Evolutionary conservation across 768 basidiomycete species (phyloP).

Genomic region (Phylloporus scabripes): DNA sequence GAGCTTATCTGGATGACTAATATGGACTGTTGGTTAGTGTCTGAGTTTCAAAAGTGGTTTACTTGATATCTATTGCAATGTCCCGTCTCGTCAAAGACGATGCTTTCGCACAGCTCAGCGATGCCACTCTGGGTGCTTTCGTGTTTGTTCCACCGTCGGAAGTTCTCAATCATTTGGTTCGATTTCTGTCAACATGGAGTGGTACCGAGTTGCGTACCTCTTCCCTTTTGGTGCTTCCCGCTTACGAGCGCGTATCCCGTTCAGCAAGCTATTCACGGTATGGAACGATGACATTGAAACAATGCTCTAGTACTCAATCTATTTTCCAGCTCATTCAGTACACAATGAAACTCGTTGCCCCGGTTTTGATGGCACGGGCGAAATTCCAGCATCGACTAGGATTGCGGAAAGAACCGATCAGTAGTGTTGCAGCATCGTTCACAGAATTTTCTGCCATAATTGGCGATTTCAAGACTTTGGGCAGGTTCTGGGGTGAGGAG

Average conservation of each 20-base stretch:
- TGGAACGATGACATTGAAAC: background rate
- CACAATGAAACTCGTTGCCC: slow-evolving; percentile 61
- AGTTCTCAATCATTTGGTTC: slow-evolving; percentile 64
- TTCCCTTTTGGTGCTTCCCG: slow-evolving; percentile 5
- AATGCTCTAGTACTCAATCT: background rate
- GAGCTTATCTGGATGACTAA: too few relatives aligned
- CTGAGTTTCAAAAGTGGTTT: background rate
- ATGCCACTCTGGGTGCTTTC: slow-evolving; percentile 61
- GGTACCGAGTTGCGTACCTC: slow-evolving; percentile 71
- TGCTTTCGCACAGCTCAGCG: slow-evolving; percentile 50
- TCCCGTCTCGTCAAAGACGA: slow-evolving; percentile 43
- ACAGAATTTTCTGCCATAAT: slow-evolving; percentile 51
- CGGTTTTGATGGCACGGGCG: slow-evolving; percentile 61
- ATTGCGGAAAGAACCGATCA: slow-evolving; percentile 46
- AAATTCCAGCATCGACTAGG: slow-evolving; percentile 64
- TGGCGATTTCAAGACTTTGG: slow-evolving; percentile 65
- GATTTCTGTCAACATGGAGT: slow-evolving; percentile 78
- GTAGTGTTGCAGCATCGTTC: slow-evolving; percentile 47
- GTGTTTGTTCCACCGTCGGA: slow-evolving; percentile 52
- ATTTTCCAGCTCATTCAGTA: slow-evolving; percentile 63
- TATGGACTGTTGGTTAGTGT: too few relatives aligned
- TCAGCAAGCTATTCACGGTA: slow-evolving; percentile 75
- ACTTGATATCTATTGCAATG: slow-evolving; percentile 33
- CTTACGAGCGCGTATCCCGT: slow-evolving; percentile 7
- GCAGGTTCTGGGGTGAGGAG: slow-evolving; percentile 74